These are phyloP conservation scores for Fusarium nematophilum DNA, from an alignment of 2,329 filamentous ascomycete species.

Conservation along the genomic window DNA sequence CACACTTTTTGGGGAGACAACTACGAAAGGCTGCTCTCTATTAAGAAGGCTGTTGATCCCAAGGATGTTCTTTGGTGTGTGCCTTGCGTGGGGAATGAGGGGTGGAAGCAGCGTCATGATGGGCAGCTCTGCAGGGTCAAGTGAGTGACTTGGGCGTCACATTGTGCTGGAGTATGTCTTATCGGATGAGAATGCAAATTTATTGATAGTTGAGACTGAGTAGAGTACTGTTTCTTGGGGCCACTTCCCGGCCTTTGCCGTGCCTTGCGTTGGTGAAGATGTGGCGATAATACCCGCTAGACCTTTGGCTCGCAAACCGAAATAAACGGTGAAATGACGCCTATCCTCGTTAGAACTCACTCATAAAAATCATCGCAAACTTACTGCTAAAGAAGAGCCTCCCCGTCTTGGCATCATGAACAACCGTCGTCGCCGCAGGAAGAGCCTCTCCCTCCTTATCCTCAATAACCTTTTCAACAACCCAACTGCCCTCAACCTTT, in stretches of 20 bases:
- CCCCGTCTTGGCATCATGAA: constrained; percentile 39
- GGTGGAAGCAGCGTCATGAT: constrained; percentile 46
- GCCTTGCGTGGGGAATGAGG: constrained; percentile 60
- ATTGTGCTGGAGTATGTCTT: no score
- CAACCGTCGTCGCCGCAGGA: constrained; percentile 36
- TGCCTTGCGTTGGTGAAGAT: no score
- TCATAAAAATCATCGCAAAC: not conserved
- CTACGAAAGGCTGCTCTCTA: constrained; percentile 55
- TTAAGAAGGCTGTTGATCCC: constrained; percentile 61
- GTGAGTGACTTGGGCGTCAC: not conserved
- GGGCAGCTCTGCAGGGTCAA: constrained; percentile 42
- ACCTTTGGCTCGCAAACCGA: constrained; percentile 36
- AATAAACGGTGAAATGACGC: constrained; percentile 41
- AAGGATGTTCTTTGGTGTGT: constrained; percentile 61
- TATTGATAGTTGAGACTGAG: no score
- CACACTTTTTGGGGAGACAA: constrained; percentile 58
- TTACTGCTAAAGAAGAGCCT: constrained; percentile 40
- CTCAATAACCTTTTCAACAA: constrained; percentile 38
- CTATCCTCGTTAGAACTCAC: not conserved
- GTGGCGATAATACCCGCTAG: no score
- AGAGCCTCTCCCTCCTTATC: constrained; percentile 31
- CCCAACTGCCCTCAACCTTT: constrained; percentile 12
- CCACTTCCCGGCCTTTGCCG: no score
- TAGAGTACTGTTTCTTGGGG: no score
- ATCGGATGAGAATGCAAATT: no score